Percentiles rank a stretch among this genome's conserved stretches.
Evolutionary conservation across 2,329 filamentous ascomycete genomes (phyloP).

Genomic region (Scytalidium sp.): DNA sequence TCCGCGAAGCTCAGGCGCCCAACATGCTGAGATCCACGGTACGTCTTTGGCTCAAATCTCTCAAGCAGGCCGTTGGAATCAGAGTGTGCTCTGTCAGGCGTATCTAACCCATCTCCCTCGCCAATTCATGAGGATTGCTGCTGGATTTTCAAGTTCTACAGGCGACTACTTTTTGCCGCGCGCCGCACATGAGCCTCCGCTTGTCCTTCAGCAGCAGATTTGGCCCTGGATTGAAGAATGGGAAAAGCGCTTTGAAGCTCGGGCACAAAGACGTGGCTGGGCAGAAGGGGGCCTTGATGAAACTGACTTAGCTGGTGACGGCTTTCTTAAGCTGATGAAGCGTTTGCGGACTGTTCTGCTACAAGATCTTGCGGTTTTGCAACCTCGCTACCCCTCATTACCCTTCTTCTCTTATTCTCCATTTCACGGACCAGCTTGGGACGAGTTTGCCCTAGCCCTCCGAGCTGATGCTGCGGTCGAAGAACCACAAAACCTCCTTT

Average conservation of each 20-base stretch:
- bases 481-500: conserved; percentile 2
- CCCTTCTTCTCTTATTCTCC: neutral
- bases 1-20: neutral
- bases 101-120: conserved; percentile 4
- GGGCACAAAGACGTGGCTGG: conserved; percentile 1
- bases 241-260: neutral
- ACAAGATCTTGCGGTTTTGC: conserved; percentile 5
- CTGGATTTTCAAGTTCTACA: conserved; percentile 3
- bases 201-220: conserved; percentile 1
- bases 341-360: conserved; percentile 2
- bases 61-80: conserved; percentile 5
- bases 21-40: conserved; percentile 2
- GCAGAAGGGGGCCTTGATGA: conserved; percentile 1
- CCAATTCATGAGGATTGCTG: neutral
- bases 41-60: conserved; percentile 3
- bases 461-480: neutral
- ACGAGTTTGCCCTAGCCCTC: conserved; percentile 2
- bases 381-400: conserved; percentile 1
- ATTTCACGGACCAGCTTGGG: conserved; percentile 1
- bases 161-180: conserved; percentile 6
- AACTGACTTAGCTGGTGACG: neutral
- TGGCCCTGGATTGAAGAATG: neutral
- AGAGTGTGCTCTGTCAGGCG: conserved; percentile 6
- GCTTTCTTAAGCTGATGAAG: conserved; percentile 3
- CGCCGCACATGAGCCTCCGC: conserved; percentile 3